phyloP scores from a whole-genome alignment of 495 filamentous ascomycete genomes.

The Clavariopsis aquatica region DNA sequence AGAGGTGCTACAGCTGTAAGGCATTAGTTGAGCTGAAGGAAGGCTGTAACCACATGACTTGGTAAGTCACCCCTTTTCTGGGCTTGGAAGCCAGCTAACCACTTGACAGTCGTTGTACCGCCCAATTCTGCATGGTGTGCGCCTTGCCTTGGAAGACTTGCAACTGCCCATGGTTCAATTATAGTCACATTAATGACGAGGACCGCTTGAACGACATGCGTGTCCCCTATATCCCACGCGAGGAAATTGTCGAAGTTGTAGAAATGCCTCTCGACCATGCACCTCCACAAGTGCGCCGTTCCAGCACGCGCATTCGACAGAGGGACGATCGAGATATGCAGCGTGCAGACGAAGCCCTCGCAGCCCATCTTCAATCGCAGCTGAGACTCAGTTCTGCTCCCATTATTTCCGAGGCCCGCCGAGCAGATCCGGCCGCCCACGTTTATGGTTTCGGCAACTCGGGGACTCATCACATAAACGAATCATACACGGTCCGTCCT shows the following conservation, averaged over 20 bases:
- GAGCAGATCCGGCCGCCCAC: slow-evolving; percentile 20
- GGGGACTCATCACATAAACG: slow-evolving; percentile 33
- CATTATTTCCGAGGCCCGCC: slow-evolving; percentile 18
- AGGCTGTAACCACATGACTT: slow-evolving; percentile 85
- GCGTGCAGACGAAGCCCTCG: slow-evolving; percentile 56
- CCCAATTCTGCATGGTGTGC: slow-evolving; percentile 82
- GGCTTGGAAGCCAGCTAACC: slow-evolving; percentile 14
- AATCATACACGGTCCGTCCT: slow-evolving; percentile 35
- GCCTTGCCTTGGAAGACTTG: slow-evolving; percentile 78
- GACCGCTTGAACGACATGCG: slow-evolving; percentile 63
- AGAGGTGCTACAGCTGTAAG: slow-evolving; percentile 73
- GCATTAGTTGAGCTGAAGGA: slow-evolving; percentile 76
- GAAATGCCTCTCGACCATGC: slow-evolving; percentile 28
- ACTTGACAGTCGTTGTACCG: slow-evolving; percentile 64
- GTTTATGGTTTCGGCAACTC: slow-evolving; percentile 36
- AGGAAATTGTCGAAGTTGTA: slow-evolving; percentile 32
- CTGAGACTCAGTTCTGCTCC: slow-evolving; percentile 43
- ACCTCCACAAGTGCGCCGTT: slow-evolving; percentile 17
- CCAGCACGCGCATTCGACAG: slow-evolving; percentile 25
- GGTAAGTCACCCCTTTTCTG: slow-evolving; percentile 50
- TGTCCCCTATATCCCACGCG: slow-evolving; percentile 46
- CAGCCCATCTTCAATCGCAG: slow-evolving; percentile 56
- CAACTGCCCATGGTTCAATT: slow-evolving; percentile 78
- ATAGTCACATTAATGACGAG: slow-evolving; percentile 55
- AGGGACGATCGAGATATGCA: slow-evolving; percentile 26